Evolutionary conservation across 2,329 filamentous ascomycete genomes (phyloP).

Genomic region (Xylaria sp.): DNA sequence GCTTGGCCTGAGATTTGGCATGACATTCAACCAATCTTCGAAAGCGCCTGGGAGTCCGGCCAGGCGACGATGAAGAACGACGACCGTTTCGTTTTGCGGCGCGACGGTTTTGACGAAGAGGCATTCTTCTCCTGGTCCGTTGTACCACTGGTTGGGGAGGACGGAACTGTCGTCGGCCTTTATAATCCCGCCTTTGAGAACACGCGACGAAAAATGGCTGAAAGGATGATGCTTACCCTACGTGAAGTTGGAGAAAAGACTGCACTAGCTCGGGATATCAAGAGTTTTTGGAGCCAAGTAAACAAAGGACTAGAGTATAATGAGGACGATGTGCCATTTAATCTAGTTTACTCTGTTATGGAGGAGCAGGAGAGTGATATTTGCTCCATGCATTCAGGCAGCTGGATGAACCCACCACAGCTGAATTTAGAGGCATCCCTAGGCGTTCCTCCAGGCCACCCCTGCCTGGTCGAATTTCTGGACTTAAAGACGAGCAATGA

Average conservation of each 20-base stretch:
- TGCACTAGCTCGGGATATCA: constrained; percentile 75
- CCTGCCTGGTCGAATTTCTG: constrained; percentile 67
- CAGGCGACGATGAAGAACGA: constrained; percentile 88
- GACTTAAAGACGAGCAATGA: constrained; percentile 76
- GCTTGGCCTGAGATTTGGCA: constrained; percentile 82
- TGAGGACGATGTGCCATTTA: constrained; percentile 79
- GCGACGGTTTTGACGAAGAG: constrained; percentile 78
- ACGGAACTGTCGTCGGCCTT: constrained; percentile 78
- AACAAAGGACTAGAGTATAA: constrained; percentile 76
- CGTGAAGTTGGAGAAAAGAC: constrained; percentile 81
- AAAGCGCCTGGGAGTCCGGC: constrained; percentile 73
- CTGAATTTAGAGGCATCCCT: constrained; percentile 77
- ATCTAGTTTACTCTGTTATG: constrained; percentile 77
- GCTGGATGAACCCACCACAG: constrained; percentile 68
- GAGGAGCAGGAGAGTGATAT: constrained; percentile 78
- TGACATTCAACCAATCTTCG: constrained; percentile 74
- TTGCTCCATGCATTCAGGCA: constrained; percentile 76
- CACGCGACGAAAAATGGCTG: constrained; percentile 79
- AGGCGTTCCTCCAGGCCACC: constrained; percentile 73
- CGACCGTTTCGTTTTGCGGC: constrained; percentile 76
- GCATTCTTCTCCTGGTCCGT: constrained; percentile 86
- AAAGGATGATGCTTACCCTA: constrained; percentile 81
- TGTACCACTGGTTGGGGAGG: constrained; percentile 77
- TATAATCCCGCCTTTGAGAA: constrained; percentile 88
- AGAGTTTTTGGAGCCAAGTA: constrained; percentile 78